These are phyloP conservation scores for Lactarius hengduanensis DNA, from an alignment of 768 basidiomycete species.

Conservation along the genomic window DNA sequence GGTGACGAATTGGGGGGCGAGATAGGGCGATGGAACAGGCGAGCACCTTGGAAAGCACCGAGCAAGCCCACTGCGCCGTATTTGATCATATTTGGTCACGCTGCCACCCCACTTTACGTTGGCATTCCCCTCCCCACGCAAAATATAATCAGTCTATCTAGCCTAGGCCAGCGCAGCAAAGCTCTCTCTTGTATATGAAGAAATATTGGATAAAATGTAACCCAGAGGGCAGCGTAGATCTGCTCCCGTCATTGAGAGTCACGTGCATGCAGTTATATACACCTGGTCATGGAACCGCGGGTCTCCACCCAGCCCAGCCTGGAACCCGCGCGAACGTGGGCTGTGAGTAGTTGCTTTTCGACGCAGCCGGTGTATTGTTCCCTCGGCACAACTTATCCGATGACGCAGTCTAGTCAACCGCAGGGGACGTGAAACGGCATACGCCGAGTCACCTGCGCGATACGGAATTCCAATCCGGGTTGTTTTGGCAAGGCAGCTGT, in stretches of 20 bases:
- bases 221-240: neutral
- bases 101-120: conserved; percentile 31
- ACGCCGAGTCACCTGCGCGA: conserved; percentile 24
- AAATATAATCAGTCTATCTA: neutral
- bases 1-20: conserved; percentile 31
- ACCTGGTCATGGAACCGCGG: neutral
- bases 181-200: neutral
- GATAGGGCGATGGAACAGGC: conserved; percentile 28
- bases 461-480: conserved; percentile 20
- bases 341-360: conserved; percentile 4
- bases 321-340: conserved; percentile 25
- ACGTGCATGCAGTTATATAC: conserved; percentile 8
- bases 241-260: conserved; percentile 15
- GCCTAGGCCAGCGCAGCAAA: neutral
- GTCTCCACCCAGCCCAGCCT: conserved; percentile 25
- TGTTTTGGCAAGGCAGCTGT: conserved; percentile 7
- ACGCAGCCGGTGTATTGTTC: conserved; percentile 21
- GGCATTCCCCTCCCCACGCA: conserved; percentile 14
- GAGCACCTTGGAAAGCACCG: conserved; percentile 28
- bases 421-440: conserved; percentile 16
- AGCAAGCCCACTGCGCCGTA: conserved; percentile 26
- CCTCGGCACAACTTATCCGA: conserved; percentile 17
- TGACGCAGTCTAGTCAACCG: conserved; percentile 13
- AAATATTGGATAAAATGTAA: neutral
- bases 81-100: conserved; percentile 31